Conservation (phyloP, 2,329 filamentous ascomycete species). For the Microcyclospora tardicrescens region DNA sequence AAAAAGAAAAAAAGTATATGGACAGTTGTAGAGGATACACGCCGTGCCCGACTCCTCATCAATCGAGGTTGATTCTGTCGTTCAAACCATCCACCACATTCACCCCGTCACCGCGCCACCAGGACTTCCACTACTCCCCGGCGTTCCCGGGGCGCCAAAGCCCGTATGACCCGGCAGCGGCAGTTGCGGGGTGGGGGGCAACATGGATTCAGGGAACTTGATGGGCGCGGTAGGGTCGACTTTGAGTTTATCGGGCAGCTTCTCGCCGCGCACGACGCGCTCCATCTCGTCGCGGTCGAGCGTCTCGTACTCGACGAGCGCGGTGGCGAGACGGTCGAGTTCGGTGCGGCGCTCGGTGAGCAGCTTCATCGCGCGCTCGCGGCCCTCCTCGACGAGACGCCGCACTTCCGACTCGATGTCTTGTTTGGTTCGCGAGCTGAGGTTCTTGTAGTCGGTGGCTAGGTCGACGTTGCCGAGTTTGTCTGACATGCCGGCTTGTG, state of each 20-base stretch:
- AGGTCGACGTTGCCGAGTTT: constrained; percentile 85
- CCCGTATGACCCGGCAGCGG: no score
- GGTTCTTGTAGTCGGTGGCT: constrained; percentile 60
- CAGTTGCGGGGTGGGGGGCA: neutral
- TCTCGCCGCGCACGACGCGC: constrained; percentile 77
- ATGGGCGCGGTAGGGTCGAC: constrained; percentile 3
- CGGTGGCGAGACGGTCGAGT: constrained; percentile 75
- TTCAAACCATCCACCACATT: no score
- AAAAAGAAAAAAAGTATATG: no score
- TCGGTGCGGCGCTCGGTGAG: constrained; percentile 66
- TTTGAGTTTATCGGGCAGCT: constrained; percentile 53
- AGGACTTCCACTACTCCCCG: no score
- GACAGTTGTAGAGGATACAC: no score
- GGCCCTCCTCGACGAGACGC: constrained; percentile 67
- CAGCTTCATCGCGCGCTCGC: constrained; percentile 57
- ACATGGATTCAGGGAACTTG: constrained; percentile 5
- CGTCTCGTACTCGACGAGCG: constrained; percentile 88
- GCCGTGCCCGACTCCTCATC: no score
- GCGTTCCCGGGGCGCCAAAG: no score
- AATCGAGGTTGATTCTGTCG: no score
- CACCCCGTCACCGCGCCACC: no score
- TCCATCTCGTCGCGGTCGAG: constrained; percentile 79
- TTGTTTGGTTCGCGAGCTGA: constrained; percentile 77
- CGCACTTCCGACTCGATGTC: constrained; percentile 83
- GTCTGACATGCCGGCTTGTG: constrained; percentile 76